Conservation (phyloP, 306 rosid genomes). For the Pueraria montana region DNA sequence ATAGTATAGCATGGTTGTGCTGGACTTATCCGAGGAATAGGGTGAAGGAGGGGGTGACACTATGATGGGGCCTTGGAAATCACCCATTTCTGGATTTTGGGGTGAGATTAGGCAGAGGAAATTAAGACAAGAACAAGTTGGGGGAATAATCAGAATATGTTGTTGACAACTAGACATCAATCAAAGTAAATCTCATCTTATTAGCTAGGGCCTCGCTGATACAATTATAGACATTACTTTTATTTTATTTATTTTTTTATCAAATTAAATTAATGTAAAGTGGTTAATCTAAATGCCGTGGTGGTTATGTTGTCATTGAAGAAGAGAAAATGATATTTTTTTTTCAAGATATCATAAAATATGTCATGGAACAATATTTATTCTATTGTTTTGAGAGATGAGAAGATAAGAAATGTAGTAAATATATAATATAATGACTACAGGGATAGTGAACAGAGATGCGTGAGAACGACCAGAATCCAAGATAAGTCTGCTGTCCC, state of each 20-base stretch:
- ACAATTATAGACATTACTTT: constrained; percentile 3
- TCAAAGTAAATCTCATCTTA: constrained; percentile 23
- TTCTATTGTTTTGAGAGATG: background rate
- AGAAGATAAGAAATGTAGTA: constrained; percentile 51
- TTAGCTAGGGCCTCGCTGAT: background rate
- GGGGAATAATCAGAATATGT: constrained; percentile 12
- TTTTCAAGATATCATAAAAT: constrained; percentile 10
- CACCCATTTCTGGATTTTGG: constrained; percentile 48
- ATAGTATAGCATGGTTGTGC: constrained; percentile 67
- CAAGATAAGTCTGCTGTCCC: constrained; percentile 46
- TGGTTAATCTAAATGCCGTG: constrained; percentile 58
- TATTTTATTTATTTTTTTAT: background rate
- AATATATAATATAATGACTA: background rate
- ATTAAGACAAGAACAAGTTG: constrained; percentile 21
- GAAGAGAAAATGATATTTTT: background rate
- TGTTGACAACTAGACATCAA: constrained; percentile 22
- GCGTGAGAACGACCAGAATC: constrained; percentile 39
- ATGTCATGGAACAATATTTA: constrained; percentile 6
- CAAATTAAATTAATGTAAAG: constrained; percentile 45
- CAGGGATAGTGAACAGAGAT: constrained; percentile 18
- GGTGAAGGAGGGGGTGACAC: constrained; percentile 50
- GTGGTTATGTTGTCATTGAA: constrained; percentile 53
- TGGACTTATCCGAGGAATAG: constrained; percentile 46
- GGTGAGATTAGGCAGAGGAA: background rate
- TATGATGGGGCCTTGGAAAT: constrained; percentile 28